Base-by-base conservation (phyloP, 306 rosid species). In the Trifolium pratense region DNA sequence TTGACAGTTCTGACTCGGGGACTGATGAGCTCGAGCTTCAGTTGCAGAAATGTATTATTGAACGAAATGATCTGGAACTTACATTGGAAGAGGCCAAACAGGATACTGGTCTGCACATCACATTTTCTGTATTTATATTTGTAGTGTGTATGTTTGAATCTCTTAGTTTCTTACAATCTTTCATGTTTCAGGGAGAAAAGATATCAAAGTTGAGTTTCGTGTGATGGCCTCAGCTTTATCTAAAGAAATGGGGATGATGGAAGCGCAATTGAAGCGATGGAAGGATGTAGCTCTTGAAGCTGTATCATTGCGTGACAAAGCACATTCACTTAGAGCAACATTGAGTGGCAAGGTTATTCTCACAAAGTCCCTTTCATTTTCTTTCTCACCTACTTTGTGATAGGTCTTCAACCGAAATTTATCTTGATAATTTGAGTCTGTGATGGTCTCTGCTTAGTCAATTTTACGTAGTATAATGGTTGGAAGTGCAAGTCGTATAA, bases 161-260 rank as follows among this genome's bases (percentile, higher is more conserved):
- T 78, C 64, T 48, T 79, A 73, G 81, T 83, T 84, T 83, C 75
- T 73, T 51, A 82, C 70, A 12, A 3, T 74, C 20, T 68, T 81
- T 6, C 32, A 31, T 82, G 52, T 80, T 86, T 80, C 89, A 94
- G 99, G 95, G 79, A 91, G 99, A 81, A 90, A 88, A 73, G 99
- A 91, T 69, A 84, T 94, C 43, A 94, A 87, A 79, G 88, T 89
- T 4, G 99, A 94, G 85, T 94, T 94, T 76, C 91, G 25, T 70
- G 96, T 94, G 73, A 94, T 94, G 99, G 87, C 92, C 25, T 89
- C 93, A 34, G 92, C 97, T 18, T 85, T 94, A 84, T 87, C 97
- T 71, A 94, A 88, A 76, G 99, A 94, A 87, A 88, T 94, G 96
- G 92, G 81, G 67, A 91, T 94, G 97, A 86, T 94, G 96, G 95